Evolutionary conservation across 768 basidiomycete genomes (phyloP), one percentile per base, ranked within the genome.

Genomic region (Galerina marginata): DNA sequence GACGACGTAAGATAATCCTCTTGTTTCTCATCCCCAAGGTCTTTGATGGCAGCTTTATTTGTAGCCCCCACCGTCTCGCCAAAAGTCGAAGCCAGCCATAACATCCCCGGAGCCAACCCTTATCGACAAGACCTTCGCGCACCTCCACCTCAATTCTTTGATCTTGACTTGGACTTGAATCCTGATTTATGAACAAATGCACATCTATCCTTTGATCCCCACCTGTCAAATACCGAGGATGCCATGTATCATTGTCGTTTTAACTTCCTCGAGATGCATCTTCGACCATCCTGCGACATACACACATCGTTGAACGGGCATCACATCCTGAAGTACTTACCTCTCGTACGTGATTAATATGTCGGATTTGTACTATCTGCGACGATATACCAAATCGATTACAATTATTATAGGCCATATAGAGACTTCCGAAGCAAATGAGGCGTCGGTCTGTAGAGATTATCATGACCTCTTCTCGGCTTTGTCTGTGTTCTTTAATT

Each of bases 111-210:
- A 0, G 82, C 81, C 7, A 88, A 92, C 65, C 85, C 88, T 20
- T 93, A 92, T 73, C 78, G 89, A 56, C 88, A 87, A 54, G 90
- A 93, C 69, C 75, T 85, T 43, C 86, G 83, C 52, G 82, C 79
- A 15, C 85, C 85, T 54, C 81, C 82, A 52, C 81, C 83, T 62
- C 84, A 84, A 60, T 78, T 87, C 66, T 91, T 92, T 72, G 91
- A 92, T 69, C 77, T 94, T 56, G 93, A 93, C 73, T 75, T 94
- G 61, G 93, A 94, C 71, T 80, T 94, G 57, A 94, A 94, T 68
- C 92, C 92, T 1, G 92, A 94, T 73, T 69, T 93, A 58, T 91
- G 65, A 77, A 37, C 10, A 11, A 9, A n/a, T 49, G 47, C 20
- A 46, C 16, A 26, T 49, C 58, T 23, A 29, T 25, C 20, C 42